Evolutionary conservation across 345 rosid genomes (phyloP), one percentile per base, ranked within the genome.

Genomic region (Euphorbia lathyris): DNA sequence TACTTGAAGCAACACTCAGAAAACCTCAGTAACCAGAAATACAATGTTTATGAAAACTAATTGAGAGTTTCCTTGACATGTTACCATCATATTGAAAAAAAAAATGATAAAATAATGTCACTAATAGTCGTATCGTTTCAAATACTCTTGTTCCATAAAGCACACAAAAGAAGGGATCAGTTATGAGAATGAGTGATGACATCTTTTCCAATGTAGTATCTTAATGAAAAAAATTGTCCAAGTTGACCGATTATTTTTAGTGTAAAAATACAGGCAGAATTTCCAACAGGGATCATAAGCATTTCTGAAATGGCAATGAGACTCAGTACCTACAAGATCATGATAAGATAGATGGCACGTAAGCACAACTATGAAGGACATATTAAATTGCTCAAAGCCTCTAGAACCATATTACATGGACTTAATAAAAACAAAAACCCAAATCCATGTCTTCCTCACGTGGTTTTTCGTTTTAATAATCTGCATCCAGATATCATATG

Each of bases 1-100:
- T 14, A 13, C 16, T 73, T 32, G 16, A 66, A 66, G 29, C 34
- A 65, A 34, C n/a, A 22, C 45, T 47, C 23, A 16, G 45, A 23
- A 23, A 50, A 65, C 50, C n/a, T 16, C 27, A 25, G 19, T 14
- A 1, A 7, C 20, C 27, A 26, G 48, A 65, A 3, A 25, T 4
- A 65, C 42, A 16, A 65, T 8, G 47, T 32, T 45, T 5, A 72
- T 55, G 60, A 32, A 48, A 63, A 26, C 38, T 9, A 51, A 58
- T 22, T 13, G 25, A 20, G 2, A 10, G 23, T 9, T 34, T 58
- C 34, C n/a, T n/a, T 16, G 34, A 72, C 14, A 0, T 42, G 53
- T 34, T 2, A 30, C 58, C 34, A 43, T 63, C 25, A 45, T 13
- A 47, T 19, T 57, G 68, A 56, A 7, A 45, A 38, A 57, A 58